Percentiles rank a stretch among this genome's conserved stretches.
phyloP scores from a whole-genome alignment of 2,329 filamentous ascomycete genomes.

The Mycosphaerelloides madeirae region DNA sequence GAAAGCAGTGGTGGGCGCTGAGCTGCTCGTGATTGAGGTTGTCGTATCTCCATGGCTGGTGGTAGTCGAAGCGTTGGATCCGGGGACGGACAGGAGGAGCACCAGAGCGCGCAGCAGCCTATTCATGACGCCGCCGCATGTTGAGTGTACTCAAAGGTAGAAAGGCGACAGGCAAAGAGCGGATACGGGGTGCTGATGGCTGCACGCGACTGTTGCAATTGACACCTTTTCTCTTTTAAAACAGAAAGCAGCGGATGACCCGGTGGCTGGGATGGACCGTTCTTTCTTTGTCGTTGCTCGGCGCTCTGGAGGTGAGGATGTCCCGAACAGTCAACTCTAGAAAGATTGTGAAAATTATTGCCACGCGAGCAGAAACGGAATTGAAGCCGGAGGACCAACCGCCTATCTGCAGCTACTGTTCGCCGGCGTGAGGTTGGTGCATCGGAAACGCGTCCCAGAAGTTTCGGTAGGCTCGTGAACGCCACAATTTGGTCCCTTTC shows the following conservation, averaged over 20 bases:
- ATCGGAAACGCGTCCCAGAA: too few relatives aligned
- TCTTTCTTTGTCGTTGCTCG: too few relatives aligned
- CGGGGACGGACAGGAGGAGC: constrained; percentile 17
- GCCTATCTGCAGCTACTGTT: too few relatives aligned
- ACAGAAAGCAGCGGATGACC: not conserved
- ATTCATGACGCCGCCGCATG: constrained; percentile 25
- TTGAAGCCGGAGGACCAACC: too few relatives aligned
- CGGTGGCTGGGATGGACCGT: not conserved
- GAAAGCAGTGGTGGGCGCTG: constrained; percentile 4
- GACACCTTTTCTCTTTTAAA: constrained; percentile 5
- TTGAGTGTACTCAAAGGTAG: constrained; percentile 5
- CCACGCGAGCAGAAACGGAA: too few relatives aligned
- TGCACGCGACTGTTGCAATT: constrained; percentile 6
- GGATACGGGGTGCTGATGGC: not conserved
- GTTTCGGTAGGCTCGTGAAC: too few relatives aligned
- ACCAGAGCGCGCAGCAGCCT: constrained; percentile 20
- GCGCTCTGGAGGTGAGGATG: too few relatives aligned
- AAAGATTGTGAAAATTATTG: too few relatives aligned
- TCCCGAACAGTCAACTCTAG: too few relatives aligned
- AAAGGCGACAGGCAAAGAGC: not conserved
- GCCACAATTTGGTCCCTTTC: too few relatives aligned
- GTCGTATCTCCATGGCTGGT: constrained; percentile 8
- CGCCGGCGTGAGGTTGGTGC: too few relatives aligned
- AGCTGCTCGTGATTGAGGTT: constrained; percentile 1
- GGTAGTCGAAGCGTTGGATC: constrained; percentile 6